A percentile compares a stretch with the other conserved stretches of the same genome.
Evolutionary conservation across 169 alveolate species (phyloP).

Genomic region (Neospora caninum): DNA sequence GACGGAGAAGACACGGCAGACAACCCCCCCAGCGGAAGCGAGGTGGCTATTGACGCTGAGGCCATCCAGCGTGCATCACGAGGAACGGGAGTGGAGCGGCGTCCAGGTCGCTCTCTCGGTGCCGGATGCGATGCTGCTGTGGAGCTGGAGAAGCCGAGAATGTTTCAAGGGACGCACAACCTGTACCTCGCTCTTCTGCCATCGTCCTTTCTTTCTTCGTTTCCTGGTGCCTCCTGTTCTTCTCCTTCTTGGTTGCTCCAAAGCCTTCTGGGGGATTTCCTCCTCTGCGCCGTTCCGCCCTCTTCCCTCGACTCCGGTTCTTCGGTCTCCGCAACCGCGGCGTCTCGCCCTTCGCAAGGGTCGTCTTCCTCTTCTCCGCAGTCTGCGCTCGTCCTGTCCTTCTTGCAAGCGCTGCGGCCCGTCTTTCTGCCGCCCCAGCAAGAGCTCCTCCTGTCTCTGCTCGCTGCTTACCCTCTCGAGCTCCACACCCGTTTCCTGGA

Average conservation of each 20-base stretch:
- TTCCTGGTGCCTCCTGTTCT: background rate
- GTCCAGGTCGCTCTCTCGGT: background rate
- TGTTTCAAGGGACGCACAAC: background rate
- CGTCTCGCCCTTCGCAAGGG: background rate
- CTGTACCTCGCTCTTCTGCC: background rate
- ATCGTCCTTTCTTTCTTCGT: background rate
- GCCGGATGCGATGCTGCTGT: background rate
- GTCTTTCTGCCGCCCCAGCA: slow-evolving; percentile 39
- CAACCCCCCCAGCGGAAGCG: no score
- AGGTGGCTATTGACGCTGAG: no score
- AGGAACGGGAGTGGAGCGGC: background rate
- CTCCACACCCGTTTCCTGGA: background rate
- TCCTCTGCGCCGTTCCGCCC: background rate
- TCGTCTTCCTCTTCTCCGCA: background rate
- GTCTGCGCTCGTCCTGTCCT: background rate
- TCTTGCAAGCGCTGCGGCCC: slow-evolving; percentile 1
- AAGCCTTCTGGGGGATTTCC: background rate
- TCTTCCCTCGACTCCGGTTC: background rate
- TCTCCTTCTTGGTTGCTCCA: slow-evolving; percentile 12
- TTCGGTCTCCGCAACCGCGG: background rate
- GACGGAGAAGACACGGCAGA: background rate
- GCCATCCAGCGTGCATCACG: background rate
- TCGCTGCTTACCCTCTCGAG: background rate
- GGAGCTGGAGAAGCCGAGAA: background rate
- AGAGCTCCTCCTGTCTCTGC: background rate